A percentile compares a stretch with the other conserved stretches of the same genome.
Evolutionary conservation across 2,329 filamentous ascomycete species (phyloP).

Genomic region (Ceratocystiopsis brevicomis): DNA sequence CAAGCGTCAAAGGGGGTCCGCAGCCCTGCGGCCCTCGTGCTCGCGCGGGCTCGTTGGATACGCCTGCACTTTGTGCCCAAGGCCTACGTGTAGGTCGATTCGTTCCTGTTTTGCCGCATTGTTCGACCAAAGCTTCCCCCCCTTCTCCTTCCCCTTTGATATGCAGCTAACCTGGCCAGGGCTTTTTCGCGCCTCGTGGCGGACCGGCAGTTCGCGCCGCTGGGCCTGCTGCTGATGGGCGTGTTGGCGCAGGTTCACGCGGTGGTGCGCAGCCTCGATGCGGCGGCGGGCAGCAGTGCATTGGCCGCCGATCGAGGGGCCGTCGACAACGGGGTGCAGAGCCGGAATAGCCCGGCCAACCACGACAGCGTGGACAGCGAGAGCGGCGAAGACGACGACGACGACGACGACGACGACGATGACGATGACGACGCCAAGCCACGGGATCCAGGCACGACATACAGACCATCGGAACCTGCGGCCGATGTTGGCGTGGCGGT

Average conservation of each 20-base stretch:
- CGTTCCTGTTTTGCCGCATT: not conserved
- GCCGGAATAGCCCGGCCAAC: too few relatives aligned
- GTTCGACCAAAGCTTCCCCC: too few relatives aligned
- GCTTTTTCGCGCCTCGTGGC: constrained; percentile 51
- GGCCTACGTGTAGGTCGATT: constrained; percentile 24
- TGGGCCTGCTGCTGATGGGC: constrained; percentile 51
- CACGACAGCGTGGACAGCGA: too few relatives aligned
- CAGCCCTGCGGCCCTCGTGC: constrained; percentile 1
- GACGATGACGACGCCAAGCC: not conserved
- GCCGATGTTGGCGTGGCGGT: constrained; percentile 9
- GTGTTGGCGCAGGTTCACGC: constrained; percentile 39
- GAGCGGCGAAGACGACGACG: not conserved
- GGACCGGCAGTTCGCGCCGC: constrained; percentile 52
- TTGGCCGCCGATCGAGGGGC: constrained; percentile 10
- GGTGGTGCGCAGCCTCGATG: constrained; percentile 19
- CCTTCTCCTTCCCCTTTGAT: not conserved
- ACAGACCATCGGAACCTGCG: not conserved
- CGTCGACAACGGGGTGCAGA: not conserved
- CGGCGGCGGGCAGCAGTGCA: constrained; percentile 1
- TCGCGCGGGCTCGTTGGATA: constrained; percentile 20
- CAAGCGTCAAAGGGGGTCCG: constrained; percentile 1
- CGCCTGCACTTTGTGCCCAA: constrained; percentile 20
- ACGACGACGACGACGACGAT: not conserved
- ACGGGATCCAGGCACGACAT: not conserved
- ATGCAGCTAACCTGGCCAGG: constrained; percentile 9